Evolutionary conservation across 768 basidiomycete genomes (phyloP).

Genomic region (Lepiota subincarnata): DNA sequence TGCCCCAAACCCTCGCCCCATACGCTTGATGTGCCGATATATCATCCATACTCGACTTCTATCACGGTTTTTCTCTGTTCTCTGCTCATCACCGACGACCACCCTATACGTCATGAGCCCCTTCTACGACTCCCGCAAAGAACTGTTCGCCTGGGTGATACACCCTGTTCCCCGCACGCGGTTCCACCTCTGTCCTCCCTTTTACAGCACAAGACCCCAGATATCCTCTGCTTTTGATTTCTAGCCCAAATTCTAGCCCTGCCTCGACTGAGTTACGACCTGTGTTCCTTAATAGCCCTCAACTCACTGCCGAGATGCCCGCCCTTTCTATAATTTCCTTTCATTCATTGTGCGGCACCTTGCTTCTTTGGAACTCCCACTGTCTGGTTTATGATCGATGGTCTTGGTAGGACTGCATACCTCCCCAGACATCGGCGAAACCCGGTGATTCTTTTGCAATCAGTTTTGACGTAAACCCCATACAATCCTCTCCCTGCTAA

Average conservation of each 20-base stretch:
- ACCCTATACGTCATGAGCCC: slow-evolving; percentile 4
- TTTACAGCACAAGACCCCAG: too few species aligned
- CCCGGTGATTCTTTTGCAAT: too few species aligned
- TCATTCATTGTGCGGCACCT: neutral
- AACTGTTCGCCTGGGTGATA: neutral
- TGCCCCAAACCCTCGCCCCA: neutral
- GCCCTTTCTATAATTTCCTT: neutral
- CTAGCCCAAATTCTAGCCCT: too few species aligned
- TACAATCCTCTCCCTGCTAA: too few species aligned
- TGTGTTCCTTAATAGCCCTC: too few species aligned
- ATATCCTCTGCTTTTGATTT: too few species aligned
- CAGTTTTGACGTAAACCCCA: too few species aligned
- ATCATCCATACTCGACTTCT: too few species aligned
- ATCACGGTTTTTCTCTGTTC: neutral
- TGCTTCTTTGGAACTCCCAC: slow-evolving; percentile 1
- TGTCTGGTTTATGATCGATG: neutral
- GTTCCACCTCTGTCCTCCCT: neutral
- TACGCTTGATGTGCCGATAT: neutral
- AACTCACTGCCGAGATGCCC: too few species aligned
- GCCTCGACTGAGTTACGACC: too few species aligned
- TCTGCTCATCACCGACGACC: neutral
- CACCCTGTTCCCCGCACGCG: neutral
- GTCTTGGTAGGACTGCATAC: neutral
- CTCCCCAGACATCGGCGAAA: neutral
- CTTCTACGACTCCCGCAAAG: neutral